Conservation (phyloP, 78 protist species). For the Abeoforma whisleri region DNA sequence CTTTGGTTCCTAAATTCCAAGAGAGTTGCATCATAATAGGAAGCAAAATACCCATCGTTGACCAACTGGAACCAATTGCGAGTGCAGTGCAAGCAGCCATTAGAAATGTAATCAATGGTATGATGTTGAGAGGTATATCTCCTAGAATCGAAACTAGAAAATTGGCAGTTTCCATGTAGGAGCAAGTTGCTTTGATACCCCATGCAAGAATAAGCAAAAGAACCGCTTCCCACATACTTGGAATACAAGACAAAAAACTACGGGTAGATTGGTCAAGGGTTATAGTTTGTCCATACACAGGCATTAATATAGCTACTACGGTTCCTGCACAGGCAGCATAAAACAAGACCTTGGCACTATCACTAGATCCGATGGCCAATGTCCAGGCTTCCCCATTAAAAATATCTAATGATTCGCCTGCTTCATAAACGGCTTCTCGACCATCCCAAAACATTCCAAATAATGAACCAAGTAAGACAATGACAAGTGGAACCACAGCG, state of each 20-base stretch:
- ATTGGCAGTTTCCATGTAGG: neutral
- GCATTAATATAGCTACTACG: slow-evolving; percentile 1
- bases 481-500: neutral
- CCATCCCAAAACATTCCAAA: slow-evolving; percentile 18
- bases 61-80: slow-evolving; percentile 28
- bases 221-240: neutral
- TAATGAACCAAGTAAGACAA: neutral
- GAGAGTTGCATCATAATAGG: slow-evolving; percentile 39
- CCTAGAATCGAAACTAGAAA: neutral
- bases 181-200: neutral
- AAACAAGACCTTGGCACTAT: neutral
- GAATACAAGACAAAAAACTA: neutral
- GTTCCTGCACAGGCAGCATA: neutral
- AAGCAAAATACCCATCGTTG: slow-evolving; percentile 43
- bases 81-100: slow-evolving; percentile 13
- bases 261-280: neutral
- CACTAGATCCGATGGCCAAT: neutral
- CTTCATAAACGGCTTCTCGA: neutral
- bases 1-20: neutral
- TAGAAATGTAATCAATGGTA: slow-evolving; percentile 10
- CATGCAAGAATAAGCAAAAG: neutral
- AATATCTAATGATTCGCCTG: neutral
- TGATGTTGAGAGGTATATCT: neutral
- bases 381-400: neutral
- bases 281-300: neutral